Evolutionary conservation across 768 basidiomycete genomes (phyloP).

Genomic region (Leccinum subgranulosum): DNA sequence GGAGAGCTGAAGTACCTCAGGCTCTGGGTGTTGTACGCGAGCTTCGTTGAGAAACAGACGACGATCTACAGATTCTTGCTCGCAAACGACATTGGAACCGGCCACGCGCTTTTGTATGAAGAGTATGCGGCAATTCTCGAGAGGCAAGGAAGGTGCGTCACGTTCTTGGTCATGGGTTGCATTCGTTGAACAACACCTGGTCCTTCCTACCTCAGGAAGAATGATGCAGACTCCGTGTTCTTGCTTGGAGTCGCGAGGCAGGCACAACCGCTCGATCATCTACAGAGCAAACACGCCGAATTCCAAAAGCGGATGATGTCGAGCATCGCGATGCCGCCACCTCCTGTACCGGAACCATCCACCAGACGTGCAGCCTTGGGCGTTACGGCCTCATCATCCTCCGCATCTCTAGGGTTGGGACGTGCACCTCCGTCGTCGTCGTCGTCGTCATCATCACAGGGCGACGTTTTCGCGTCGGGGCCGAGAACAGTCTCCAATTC

Average conservation of each 20-base stretch:
- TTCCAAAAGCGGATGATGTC: constrained; percentile 93
- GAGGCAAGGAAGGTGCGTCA: constrained; percentile 68
- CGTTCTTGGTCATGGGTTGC: constrained; percentile 29
- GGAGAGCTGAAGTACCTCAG: constrained; percentile 85
- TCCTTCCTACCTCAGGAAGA: constrained; percentile 49
- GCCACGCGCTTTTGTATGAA: constrained; percentile 81
- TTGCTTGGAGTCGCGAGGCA: constrained; percentile 83
- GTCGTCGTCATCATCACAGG: constrained; percentile 18
- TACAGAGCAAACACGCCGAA: constrained; percentile 74
- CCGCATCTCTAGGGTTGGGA: constrained; percentile 22
- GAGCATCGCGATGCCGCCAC: constrained; percentile 36
- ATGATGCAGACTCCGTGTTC: constrained; percentile 88
- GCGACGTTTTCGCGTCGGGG: constrained; percentile 32
- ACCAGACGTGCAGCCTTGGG: constrained; percentile 45
- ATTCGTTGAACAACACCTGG: constrained; percentile 16
- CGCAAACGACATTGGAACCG: constrained; percentile 86
- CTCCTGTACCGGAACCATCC: constrained; percentile 35
- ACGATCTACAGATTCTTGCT: constrained; percentile 89
- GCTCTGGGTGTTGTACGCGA: constrained; percentile 92
- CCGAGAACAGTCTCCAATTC: constrained; percentile 46
- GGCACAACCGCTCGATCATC: constrained; percentile 75
- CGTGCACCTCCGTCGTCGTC: constrained; percentile 2
- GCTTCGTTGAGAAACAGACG: constrained; percentile 84
- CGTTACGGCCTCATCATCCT: constrained; percentile 36
- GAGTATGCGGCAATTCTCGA: constrained; percentile 88